Conservation (phyloP, 2,329 filamentous ascomycete genomes). For the Pezicula rhizophila region DNA sequence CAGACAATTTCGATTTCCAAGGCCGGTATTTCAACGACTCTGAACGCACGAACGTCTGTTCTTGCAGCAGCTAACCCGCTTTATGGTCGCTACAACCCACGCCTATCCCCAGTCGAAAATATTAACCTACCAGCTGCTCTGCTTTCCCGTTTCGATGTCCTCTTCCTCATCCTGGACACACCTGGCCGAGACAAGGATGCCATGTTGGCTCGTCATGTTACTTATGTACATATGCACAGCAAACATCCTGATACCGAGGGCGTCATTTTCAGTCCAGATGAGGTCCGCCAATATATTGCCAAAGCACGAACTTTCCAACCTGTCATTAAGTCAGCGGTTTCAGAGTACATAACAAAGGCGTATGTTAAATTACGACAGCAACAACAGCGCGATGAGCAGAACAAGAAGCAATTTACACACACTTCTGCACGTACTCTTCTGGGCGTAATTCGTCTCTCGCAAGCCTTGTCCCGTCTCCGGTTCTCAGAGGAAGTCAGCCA, state of each 20-base stretch:
- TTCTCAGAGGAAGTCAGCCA: slow-evolving; percentile 81
- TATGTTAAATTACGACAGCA: slow-evolving; percentile 92
- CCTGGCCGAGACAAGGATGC: slow-evolving; percentile 85
- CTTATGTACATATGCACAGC: slow-evolving; percentile 95
- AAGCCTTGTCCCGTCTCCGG: slow-evolving; percentile 85
- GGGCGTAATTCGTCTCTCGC: slow-evolving; percentile 85
- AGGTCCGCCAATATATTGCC: slow-evolving; percentile 94
- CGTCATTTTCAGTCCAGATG: slow-evolving; percentile 83
- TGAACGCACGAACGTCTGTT: slow-evolving; percentile 94
- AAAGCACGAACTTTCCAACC: slow-evolving; percentile 87
- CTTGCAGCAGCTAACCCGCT: slow-evolving; percentile 94
- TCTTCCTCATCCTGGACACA: slow-evolving; percentile 95
- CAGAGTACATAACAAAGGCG: slow-evolving; percentile 94
- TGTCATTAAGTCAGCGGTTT: slow-evolving; percentile 74
- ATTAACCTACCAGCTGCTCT: slow-evolving; percentile 98
- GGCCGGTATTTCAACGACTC: slow-evolving; percentile 91
- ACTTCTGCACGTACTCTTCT: slow-evolving; percentile 91
- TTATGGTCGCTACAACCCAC: slow-evolving; percentile 96
- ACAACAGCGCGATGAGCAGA: slow-evolving; percentile 85
- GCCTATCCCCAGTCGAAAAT: slow-evolving; percentile 94
- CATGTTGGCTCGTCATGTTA: slow-evolving; percentile 90
- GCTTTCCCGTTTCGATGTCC: slow-evolving; percentile 91
- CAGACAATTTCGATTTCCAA: slow-evolving; percentile 81
- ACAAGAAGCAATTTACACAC: slow-evolving; percentile 88
- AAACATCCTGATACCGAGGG: slow-evolving; percentile 75